Evolutionary conservation across 2,329 filamentous ascomycete species (phyloP).

Genomic region (Hypoxylon sp.): DNA sequence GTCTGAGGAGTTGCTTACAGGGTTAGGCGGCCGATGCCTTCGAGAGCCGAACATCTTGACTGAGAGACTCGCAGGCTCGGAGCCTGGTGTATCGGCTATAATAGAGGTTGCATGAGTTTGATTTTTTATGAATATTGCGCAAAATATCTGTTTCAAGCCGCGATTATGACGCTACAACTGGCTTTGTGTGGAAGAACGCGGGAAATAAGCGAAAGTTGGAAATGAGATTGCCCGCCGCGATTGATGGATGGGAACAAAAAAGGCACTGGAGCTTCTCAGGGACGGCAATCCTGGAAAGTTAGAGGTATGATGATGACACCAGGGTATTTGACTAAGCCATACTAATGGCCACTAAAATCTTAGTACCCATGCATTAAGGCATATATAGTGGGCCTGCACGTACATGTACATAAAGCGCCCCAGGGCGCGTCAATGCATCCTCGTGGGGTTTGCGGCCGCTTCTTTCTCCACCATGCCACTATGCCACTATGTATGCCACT

Average conservation of each 20-base stretch:
- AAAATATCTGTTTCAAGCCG: slow-evolving; percentile 13
- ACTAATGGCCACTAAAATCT: slow-evolving; percentile 16
- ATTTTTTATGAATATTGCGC: slow-evolving; percentile 31
- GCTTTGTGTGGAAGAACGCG: slow-evolving; percentile 15
- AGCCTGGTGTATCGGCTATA: slow-evolving; percentile 43
- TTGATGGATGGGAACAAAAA: slow-evolving; percentile 32
- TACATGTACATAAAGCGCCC: too few species aligned
- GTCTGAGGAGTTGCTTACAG: slow-evolving; percentile 58
- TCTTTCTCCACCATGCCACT: slow-evolving; percentile 13
- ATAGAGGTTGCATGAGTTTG: slow-evolving; percentile 45
- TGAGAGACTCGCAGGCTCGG: slow-evolving; percentile 41
- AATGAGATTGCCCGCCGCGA: slow-evolving; percentile 36
- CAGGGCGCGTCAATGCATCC: slow-evolving; percentile 22
- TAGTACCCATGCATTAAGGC: slow-evolving; percentile 21
- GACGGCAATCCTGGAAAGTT: slow-evolving; percentile 32
- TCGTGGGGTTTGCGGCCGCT: slow-evolving; percentile 18
- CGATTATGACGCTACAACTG: slow-evolving; percentile 17
- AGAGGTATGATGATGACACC: slow-evolving; percentile 38
- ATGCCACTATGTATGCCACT: neutral
- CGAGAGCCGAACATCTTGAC: slow-evolving; percentile 64
- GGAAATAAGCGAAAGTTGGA: slow-evolving; percentile 20
- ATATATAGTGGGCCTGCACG: too few species aligned
- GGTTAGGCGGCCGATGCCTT: slow-evolving; percentile 62
- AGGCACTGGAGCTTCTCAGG: slow-evolving; percentile 27
- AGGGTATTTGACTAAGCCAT: slow-evolving; percentile 29